A percentile compares a stretch with the other conserved stretches of the same genome.
phyloP scores from a whole-genome alignment of 768 basidiomycete genomes.

The Leucosporidium scottii region DNA sequence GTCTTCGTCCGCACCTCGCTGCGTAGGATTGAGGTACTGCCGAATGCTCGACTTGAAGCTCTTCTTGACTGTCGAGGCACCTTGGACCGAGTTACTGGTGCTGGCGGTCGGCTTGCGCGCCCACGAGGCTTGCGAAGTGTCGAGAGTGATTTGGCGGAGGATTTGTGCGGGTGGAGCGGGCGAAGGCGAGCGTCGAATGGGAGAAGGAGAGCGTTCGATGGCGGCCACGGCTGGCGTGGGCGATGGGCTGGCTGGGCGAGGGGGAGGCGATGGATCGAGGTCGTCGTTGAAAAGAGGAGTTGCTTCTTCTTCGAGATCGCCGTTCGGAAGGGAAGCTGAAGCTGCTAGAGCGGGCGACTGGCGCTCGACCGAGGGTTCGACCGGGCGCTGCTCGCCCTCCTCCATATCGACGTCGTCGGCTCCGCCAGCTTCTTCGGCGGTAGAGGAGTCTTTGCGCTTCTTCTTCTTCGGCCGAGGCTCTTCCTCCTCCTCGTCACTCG shows the following conservation, averaged over 20 bases:
- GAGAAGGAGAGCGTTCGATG: conserved; percentile 1
- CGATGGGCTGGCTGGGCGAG: neutral
- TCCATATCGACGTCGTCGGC: neutral
- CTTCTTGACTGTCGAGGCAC: neutral
- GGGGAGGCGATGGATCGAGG: neutral
- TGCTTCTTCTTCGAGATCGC: no score
- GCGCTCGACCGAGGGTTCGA: no score
- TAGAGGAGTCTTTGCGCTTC: neutral
- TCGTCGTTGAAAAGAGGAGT: no score
- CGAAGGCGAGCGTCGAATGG: neutral
- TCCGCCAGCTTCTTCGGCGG: neutral
- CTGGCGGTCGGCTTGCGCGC: conserved; percentile 39
- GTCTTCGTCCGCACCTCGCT: neutral
- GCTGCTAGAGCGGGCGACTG: no score
- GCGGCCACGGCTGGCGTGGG: neutral
- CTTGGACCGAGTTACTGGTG: neutral
- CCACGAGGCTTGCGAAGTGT: conserved; percentile 54
- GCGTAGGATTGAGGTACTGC: neutral
- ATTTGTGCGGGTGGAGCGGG: conserved; percentile 6
- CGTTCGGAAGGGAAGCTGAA: no score
- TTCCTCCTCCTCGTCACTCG: neutral
- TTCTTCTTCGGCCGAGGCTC: neutral
- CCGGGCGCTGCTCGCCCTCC: neutral
- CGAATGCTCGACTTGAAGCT: neutral
- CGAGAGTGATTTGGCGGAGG: conserved; percentile 48